These are phyloP conservation scores for Podospora appendiculata DNA, from an alignment of 495 filamentous ascomycete species.

Conservation along the genomic window DNA sequence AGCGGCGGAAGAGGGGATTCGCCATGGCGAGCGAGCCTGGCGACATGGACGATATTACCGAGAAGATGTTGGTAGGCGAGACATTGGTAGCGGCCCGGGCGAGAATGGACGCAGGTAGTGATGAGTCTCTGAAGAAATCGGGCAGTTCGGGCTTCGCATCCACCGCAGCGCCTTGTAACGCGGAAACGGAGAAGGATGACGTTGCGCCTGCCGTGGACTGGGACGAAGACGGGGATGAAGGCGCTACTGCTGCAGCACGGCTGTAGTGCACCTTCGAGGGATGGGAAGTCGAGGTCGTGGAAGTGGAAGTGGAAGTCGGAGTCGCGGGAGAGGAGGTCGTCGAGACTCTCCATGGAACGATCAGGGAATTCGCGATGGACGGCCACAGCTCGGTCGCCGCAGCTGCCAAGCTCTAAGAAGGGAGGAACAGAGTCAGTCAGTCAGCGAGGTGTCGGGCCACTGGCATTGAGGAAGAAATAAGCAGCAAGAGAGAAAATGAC, in stretches of 20 bases:
- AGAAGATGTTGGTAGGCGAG: slow-evolving; percentile 16
- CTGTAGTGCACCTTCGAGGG: no score
- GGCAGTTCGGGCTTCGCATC: slow-evolving; percentile 24
- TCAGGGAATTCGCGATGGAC: slow-evolving; percentile 41
- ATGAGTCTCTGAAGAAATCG: slow-evolving; percentile 30
- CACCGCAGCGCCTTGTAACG: background rate
- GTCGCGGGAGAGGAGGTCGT: background rate
- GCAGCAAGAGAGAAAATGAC: slow-evolving; percentile 3
- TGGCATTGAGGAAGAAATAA: no score
- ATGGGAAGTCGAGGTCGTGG: background rate
- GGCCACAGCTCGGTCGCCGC: slow-evolving; percentile 49
- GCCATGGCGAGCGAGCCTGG: slow-evolving; percentile 23
- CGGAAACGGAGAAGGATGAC: no score
- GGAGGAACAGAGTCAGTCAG: background rate
- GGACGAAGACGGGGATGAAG: no score
- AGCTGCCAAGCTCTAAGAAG: slow-evolving; percentile 38
- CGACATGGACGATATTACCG: slow-evolving; percentile 21
- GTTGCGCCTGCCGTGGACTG: no score
- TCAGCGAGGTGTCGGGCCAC: no score
- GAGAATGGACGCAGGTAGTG: slow-evolving; percentile 11
- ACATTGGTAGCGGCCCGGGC: slow-evolving; percentile 10
- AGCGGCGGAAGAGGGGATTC: slow-evolving; percentile 27
- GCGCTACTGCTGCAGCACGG: background rate
- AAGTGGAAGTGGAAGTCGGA: background rate
- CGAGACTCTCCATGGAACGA: slow-evolving; percentile 32